Evolutionary conservation across 2,329 filamentous ascomycete genomes (phyloP).

Genomic region (Cordyceps militaris): DNA sequence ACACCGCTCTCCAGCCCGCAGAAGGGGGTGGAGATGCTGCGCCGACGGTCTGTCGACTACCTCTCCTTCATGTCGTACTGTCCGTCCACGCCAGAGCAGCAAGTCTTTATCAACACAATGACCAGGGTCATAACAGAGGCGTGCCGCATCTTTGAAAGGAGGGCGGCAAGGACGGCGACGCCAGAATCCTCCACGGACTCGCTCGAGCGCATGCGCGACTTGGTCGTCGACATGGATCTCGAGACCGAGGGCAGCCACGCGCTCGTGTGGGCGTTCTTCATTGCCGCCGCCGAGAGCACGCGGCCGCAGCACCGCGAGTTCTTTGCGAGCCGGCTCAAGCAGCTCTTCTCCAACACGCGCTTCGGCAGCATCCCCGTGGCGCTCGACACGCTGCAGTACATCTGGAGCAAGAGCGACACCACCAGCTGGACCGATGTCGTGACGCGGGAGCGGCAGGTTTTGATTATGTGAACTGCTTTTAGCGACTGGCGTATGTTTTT

Average conservation of each 20-base stretch:
- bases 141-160: conserved; percentile 21
- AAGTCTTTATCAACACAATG: conserved; percentile 18
- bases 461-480: conserved; percentile 22
- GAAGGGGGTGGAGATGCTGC: conserved; percentile 22
- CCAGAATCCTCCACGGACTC: conserved; percentile 21
- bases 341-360: conserved; percentile 25
- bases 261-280: conserved; percentile 35
- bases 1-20: conserved; percentile 22
- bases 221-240: conserved; percentile 22
- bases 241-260: conserved; percentile 28
- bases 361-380: conserved; percentile 33
- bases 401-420: conserved; percentile 26
- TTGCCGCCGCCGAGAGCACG: conserved; percentile 32
- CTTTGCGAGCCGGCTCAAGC: conserved; percentile 24
- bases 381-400: conserved; percentile 24
- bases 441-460: conserved; percentile 21
- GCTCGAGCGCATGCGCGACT: conserved; percentile 26
- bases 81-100: conserved; percentile 13
- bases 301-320: conserved; percentile 28
- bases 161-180: conserved; percentile 14
- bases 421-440: conserved; percentile 25
- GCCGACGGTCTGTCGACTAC: conserved; percentile 18
- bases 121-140: conserved; percentile 21
- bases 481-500: not conserved
- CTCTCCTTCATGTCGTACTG: conserved; percentile 23